Evolutionary conservation across 805 yeast genomes (phyloP), one percentile per base, ranked within the genome.

Genomic region (Yarrowia bubula): DNA sequence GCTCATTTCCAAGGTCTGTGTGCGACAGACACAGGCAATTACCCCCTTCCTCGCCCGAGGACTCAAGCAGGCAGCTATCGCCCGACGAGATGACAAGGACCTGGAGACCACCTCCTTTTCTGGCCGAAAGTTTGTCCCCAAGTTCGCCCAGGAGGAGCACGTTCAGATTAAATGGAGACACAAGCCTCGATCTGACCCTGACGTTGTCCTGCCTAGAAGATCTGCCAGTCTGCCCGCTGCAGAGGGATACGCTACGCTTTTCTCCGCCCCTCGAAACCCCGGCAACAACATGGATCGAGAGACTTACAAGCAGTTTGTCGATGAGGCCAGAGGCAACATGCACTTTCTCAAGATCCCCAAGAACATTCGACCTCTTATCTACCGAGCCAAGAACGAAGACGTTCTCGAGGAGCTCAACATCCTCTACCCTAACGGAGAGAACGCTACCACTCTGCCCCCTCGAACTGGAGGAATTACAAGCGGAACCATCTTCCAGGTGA

Each of bases 1-100:
- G 58, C 58, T 51, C 58, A 22, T 51, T 51, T 51, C 58, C 58
- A 51, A 51, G 43, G 58, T n/a, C 58, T 51, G 58, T 51, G 58
- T 18, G 22, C 58, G 58, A 9, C 58, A 51, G 58, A 55, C 61
- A 15, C 37, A 31, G 61, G 11, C 61, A 41, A 39, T 55, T 55
- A 28, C 28, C 31, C 47, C 61, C 28, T 28, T 55, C 15, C 38
- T 47, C 31, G 6, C n/a, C 39, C 61, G 47, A 10, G 47, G 61
- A 3, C 61, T 55, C 61, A 14, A 55, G 28, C 11, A 37, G 15
- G 39, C 61, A 9, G 46, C 47, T 11, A 17, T 55, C 31, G 47
- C 38, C 61, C 47, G 46, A 11, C 31, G 0, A 15, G 61, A 39
- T 38, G 47, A 22, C 46, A 31, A 39, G 13, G 47, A 55, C 13